Evolutionary conservation across 1,284 basidiomycete genomes (phyloP).

Genomic region (Ustilago nuda): DNA sequence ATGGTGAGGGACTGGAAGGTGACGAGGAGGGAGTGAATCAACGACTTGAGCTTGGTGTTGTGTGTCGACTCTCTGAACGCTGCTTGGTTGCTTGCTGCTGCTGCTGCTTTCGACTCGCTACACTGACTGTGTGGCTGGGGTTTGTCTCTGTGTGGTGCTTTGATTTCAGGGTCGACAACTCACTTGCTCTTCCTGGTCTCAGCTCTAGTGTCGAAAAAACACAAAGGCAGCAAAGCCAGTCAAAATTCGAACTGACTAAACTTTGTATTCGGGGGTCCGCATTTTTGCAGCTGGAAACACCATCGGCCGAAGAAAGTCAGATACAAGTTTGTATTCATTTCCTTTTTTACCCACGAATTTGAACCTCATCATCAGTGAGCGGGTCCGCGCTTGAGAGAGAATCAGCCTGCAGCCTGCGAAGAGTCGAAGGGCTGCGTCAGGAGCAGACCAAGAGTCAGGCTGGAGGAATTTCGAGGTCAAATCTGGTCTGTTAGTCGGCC

Average conservation of each 20-base stretch:
- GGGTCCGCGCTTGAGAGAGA: too few relatives aligned
- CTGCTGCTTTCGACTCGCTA: background rate
- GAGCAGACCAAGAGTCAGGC: too few relatives aligned
- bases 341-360: background rate
- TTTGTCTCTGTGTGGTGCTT: background rate
- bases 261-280: background rate
- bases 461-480: too few relatives aligned
- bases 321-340: background rate
- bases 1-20: conserved; percentile 36
- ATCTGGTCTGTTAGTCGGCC: background rate
- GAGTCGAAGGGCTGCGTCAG: background rate
- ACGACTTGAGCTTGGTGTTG: conserved; percentile 24
- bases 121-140: background rate
- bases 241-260: background rate
- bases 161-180: background rate
- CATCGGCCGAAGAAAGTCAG: background rate
- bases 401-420: background rate
- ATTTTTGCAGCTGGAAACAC: background rate
- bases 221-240: conserved; percentile 4
- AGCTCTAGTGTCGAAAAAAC: too few relatives aligned
- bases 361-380: background rate
- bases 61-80: background rate
- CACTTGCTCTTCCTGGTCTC: background rate
- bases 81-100: background rate
- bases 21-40: conserved; percentile 12